Evolutionary conservation across 2,329 filamentous ascomycete species (phyloP), one percentile per base, ranked within the genome.

Genomic region (Fusarium pseudoanthophilum): DNA sequence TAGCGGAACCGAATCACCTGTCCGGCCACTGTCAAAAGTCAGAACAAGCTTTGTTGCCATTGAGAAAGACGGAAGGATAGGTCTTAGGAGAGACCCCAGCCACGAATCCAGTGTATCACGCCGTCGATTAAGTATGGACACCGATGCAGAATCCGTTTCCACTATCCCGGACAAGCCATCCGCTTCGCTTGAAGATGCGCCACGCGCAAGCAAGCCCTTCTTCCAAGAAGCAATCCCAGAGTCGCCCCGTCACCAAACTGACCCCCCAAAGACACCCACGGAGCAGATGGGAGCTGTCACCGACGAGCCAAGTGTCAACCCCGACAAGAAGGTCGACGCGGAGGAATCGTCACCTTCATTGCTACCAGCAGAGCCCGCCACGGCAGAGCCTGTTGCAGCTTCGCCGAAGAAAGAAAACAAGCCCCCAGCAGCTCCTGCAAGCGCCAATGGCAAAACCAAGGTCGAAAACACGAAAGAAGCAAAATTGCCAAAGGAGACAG

Each of bases 21-120:
- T 59, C 40, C 86, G 92, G 77, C 92, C 91, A 30, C 87, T 94
- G 45, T 93, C 92, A 71, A 93, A 92, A 82, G 90, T 95, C 48
- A 89, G 92, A 74, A 92, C 92, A 42, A 93, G 86, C 79, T 95
- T 95, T 79, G 88, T 95, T 59, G 89, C 92, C 24, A 88, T 95
- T 51, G 92, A 94, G 79, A 90, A 90, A 71, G 87, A 90, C 81
- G 88, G 89, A 60, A 84, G 86, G 49, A 83, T 90, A 74, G 88
- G 88, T 51, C 80, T 90, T 36, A 85, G 83, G 76, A 77, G 82
- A 78, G 80, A 83, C 39, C 75, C 76, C 37, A 83, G 82, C 72
- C 78, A 79, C 73, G 81, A 83, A 70, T 80, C 82, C n/a, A 83
- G 79, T 64, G 67, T 80, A 37, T 84, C 83, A 15, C 78, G 80